Base-by-base conservation (phyloP, 768 basidiomycete species). In the Coprinellus aureogranulatus region DNA sequence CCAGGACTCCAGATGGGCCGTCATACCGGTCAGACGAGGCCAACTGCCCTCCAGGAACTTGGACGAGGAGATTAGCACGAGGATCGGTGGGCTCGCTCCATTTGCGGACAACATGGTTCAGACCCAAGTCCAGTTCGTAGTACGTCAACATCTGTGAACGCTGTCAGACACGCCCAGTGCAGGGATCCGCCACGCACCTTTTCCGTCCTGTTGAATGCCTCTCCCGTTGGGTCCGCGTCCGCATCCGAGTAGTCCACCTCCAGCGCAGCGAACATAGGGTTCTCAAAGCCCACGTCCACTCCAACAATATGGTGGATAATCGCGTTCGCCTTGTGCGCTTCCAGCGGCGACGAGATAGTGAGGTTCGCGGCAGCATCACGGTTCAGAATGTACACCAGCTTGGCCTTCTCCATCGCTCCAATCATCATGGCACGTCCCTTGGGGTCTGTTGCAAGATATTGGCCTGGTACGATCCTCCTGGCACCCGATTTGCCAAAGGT, bases 31-130 rank as follows among this genome's bases (percentile, higher is more conserved):
- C 94, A 0, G 94, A 90, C 5, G 92, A 88, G 0, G 95, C 94
- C 11, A 94, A 82, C 68, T 98, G 96, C 12, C 97, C 97, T 42
- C 97, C 97, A 27, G 97, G 97, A 1, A 99, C 97, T 78, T 98
- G 97, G 0, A 99, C 91, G 3, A 99, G 87, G 31, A 98, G 76
- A 68, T 98, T 99, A 10, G 97, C 97, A 44, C 94, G 85, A 39
- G 88, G 84, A 67, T 98, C 96, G 1, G 95, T 98, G 0, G 97
- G 87, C 68, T 98, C 96, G 63, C 94, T 97, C 95, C 96, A 98
- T 78, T 98, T 98, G 47, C 97, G 84, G 12, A 98, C 97, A 62
- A 99, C 97, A 67, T 99, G 97, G 65, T 99, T 99, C 46, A 99
- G 81, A 20, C 97, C 97, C 51, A 99, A 78, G 70, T 99, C 97